Evolutionary conservation across 78 protist genomes (phyloP), one percentile per base, ranked within the genome.

Genomic region (Guillardia theta): DNA sequence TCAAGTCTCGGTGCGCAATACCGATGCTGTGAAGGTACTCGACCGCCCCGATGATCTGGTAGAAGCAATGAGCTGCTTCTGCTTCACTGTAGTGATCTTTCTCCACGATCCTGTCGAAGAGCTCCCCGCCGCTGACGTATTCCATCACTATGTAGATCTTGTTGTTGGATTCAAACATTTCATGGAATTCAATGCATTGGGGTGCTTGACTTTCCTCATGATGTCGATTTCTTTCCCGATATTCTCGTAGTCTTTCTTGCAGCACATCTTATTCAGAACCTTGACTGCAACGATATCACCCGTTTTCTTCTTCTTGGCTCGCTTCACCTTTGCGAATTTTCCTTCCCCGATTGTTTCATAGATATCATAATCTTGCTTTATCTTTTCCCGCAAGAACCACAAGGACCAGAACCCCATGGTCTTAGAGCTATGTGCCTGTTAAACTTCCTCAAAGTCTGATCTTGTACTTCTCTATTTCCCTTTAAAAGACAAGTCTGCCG

Each of bases 1-100:
- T 70, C 46, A 78, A 18, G 9, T 78, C 90, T 24, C 90, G 90
- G 39, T 78, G 90, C 18, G 44, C 90, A 48, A 78, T 78, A 48
- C 90, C 90, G n/a, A 78, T 78, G 50, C 33, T 18, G 90, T 78
- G 90, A 30, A 78, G 50, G 90, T 78, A 78, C 47, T 78, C 48
- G 30, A 78, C 24, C 30, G 90, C 90, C 90, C 44, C 18, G 41
- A 78, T 78, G 48, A 78, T 43, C 90, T 78, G 90, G 90, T 24
- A 3, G 90, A 78, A 78, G 50, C 53, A 43, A 27, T 36, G 24
- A 48, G 90, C 90, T 0, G 90, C 90, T 50, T 78, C 90, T 24
- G 80, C 30, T 36, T 64, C 80, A 18, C 44, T 30, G 21, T 64
- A 64, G 80, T 64, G 80, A 18, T 64, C 87, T 43, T 70, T 70